Conservation (phyloP, 208 protist genomes). For the Polymyxa betae region DNA sequence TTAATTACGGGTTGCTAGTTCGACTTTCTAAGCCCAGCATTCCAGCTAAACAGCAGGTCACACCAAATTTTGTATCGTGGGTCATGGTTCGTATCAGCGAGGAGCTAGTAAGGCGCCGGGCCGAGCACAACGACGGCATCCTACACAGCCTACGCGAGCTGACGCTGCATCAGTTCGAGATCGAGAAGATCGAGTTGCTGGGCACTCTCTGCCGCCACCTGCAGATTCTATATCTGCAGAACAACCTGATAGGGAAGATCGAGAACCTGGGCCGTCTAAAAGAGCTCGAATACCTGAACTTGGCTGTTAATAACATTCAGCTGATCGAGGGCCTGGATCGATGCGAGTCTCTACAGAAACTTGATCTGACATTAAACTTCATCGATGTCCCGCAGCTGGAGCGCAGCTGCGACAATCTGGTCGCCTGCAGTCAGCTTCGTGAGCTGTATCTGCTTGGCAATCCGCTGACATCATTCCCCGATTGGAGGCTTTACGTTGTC, state of each 20-base stretch:
- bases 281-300: slow-evolving; percentile 92
- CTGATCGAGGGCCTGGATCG: slow-evolving; percentile 86
- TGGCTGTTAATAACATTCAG: slow-evolving; percentile 93
- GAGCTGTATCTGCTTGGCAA: slow-evolving; percentile 91
- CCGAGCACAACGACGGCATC: slow-evolving; percentile 94
- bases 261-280: slow-evolving; percentile 90
- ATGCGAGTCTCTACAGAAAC: slow-evolving; percentile 88
- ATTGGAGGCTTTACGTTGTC: slow-evolving; percentile 88
- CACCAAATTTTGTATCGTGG: too few species aligned
- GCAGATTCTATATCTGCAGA: slow-evolving; percentile 92
- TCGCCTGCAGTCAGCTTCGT: slow-evolving; percentile 80
- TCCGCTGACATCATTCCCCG: slow-evolving; percentile 82
- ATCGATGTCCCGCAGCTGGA: slow-evolving; percentile 84
- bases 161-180: slow-evolving; percentile 92
- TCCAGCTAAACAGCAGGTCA: too few species aligned
- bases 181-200: slow-evolving; percentile 85
- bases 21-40: too few species aligned
- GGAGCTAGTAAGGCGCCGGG: slow-evolving; percentile 86
- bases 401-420: slow-evolving; percentile 67
- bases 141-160: slow-evolving; percentile 90
- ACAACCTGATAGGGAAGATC: slow-evolving; percentile 86
- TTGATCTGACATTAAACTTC: slow-evolving; percentile 96
- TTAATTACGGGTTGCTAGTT: too few species aligned
- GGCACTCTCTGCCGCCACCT: slow-evolving; percentile 79
- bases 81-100: slow-evolving; percentile 81